These are phyloP conservation scores for Linnemannia schmuckeri DNA, from an alignment of 192 early-diverging fungal species.

Conservation along the genomic window DNA sequence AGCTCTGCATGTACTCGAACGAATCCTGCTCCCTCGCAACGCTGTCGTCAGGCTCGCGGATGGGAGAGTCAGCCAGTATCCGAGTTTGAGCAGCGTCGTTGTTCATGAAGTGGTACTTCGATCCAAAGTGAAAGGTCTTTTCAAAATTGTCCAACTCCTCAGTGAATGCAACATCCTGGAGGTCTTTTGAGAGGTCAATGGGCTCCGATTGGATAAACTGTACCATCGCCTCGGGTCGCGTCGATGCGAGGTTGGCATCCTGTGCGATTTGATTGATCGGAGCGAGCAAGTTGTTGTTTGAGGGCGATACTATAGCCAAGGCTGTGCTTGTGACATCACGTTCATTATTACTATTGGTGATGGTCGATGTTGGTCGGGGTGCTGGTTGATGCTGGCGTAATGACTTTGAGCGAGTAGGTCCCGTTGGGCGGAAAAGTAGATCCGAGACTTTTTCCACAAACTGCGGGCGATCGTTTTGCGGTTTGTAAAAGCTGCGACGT, in stretches of 20 bases:
- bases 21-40: slow-evolving; percentile 11
- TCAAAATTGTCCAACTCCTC: slow-evolving; percentile 68
- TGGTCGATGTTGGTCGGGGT: slow-evolving; percentile 29
- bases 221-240: slow-evolving; percentile 43
- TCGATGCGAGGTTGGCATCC: slow-evolving; percentile 33
- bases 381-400: slow-evolving; percentile 22
- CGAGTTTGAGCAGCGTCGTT: slow-evolving; percentile 15
- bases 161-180: slow-evolving; percentile 58
- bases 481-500: slow-evolving; percentile 35
- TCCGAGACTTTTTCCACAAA: slow-evolving; percentile 54
- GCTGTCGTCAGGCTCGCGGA: not conserved
- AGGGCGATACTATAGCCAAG: slow-evolving; percentile 8
- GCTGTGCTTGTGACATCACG: slow-evolving; percentile 15
- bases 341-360: slow-evolving; percentile 26
- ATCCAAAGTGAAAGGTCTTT: slow-evolving; percentile 61
- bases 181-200: slow-evolving; percentile 59
- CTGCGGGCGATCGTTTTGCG: slow-evolving; percentile 43
- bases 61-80: slow-evolving; percentile 12
- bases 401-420: slow-evolving; percentile 49
- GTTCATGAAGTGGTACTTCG: slow-evolving; percentile 61
- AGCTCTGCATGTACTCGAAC: slow-evolving; percentile 64
- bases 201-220: slow-evolving; percentile 62
- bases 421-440: slow-evolving; percentile 47
- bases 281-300: slow-evolving; percentile 8
- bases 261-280: slow-evolving; percentile 35